These are phyloP conservation scores for Boletus coccyginus DNA, from an alignment of 768 basidiomycete genomes.

Conservation along the genomic window DNA sequence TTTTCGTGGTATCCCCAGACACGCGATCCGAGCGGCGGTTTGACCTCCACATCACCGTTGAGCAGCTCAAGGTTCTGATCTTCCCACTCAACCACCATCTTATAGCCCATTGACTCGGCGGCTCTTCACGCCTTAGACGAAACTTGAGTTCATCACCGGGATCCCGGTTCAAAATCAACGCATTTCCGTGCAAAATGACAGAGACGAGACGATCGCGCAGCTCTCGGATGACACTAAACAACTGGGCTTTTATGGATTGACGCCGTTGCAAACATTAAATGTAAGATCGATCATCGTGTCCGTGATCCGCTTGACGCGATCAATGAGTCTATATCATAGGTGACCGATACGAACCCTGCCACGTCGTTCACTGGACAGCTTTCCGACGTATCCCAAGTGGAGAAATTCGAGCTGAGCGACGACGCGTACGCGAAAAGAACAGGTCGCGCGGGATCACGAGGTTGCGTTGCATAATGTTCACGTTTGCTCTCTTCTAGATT, in stretches of 20 bases:
- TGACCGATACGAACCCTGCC: conserved; percentile 68
- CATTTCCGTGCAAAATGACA: conserved; percentile 60
- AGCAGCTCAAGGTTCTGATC: conserved; percentile 72
- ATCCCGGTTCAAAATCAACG: conserved; percentile 72
- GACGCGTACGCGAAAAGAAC: conserved; percentile 77
- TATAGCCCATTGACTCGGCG: background rate
- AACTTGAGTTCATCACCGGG: conserved; percentile 90
- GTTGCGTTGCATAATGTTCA: background rate
- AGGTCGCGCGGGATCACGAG: conserved; percentile 45
- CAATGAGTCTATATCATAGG: conserved; percentile 46
- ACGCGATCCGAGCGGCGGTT: conserved; percentile 88
- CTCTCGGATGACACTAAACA: conserved; percentile 66
- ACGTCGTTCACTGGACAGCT: conserved; percentile 78
- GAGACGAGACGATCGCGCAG: conserved; percentile 46
- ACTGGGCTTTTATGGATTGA: conserved; percentile 71
- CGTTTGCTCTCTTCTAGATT: conserved; percentile 49
- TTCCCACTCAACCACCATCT: background rate
- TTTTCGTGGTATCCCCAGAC: conserved; percentile 84
- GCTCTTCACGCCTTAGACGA: conserved; percentile 43
- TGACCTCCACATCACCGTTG: conserved; percentile 70
- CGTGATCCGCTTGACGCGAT: background rate
- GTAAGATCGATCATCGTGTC: conserved; percentile 40
- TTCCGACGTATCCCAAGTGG: conserved; percentile 79
- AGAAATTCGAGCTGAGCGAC: conserved; percentile 88
- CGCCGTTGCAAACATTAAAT: conserved; percentile 78